Evolutionary conservation across 768 basidiomycete species (phyloP).

Genomic region (Saitozyma sp.): DNA sequence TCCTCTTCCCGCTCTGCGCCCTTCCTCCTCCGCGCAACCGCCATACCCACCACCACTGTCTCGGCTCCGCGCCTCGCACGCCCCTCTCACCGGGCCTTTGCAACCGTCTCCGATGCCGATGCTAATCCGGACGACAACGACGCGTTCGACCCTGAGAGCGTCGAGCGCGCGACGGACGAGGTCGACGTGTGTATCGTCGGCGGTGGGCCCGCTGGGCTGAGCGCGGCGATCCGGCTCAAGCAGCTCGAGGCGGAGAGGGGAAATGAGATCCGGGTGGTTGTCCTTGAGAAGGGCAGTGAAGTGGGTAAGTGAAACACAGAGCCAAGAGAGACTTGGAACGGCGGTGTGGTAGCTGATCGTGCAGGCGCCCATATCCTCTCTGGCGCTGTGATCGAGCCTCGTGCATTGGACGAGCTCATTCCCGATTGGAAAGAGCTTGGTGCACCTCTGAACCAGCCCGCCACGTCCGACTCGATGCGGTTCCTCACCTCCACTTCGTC

Average conservation of each 20-base stretch:
- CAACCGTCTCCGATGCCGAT: constrained; percentile 18
- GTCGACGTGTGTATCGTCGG: constrained; percentile 98
- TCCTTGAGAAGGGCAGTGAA: constrained; percentile 92
- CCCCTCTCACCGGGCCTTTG: constrained; percentile 21
- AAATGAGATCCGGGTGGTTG: constrained; percentile 79
- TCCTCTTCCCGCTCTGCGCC: too few relatives aligned
- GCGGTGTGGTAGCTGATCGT: not conserved
- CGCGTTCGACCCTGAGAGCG: constrained; percentile 58
- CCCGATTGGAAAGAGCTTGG: constrained; percentile 74
- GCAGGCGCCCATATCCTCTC: constrained; percentile 91
- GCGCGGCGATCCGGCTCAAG: constrained; percentile 92
- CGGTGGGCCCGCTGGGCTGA: constrained; percentile 89
- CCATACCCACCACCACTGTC: not conserved
- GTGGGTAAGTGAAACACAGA: constrained; percentile 63
- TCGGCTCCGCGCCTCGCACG: not conserved
- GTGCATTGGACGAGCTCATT: constrained; percentile 83
- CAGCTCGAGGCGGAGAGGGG: constrained; percentile 81
- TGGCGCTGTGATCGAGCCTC: constrained; percentile 91
- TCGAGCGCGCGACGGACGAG: constrained; percentile 83
- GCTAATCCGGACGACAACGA: constrained; percentile 9
- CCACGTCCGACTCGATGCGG: constrained; percentile 78
- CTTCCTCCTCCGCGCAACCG: not conserved
- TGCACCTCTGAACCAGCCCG: constrained; percentile 79
- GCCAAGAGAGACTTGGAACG: not conserved
- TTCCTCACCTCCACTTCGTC: constrained; percentile 70